Evolutionary conservation across 225 moss, liverwort and hornwort species (phyloP).

Genomic region (Bryoerythrophyllum caledonicum): DNA sequence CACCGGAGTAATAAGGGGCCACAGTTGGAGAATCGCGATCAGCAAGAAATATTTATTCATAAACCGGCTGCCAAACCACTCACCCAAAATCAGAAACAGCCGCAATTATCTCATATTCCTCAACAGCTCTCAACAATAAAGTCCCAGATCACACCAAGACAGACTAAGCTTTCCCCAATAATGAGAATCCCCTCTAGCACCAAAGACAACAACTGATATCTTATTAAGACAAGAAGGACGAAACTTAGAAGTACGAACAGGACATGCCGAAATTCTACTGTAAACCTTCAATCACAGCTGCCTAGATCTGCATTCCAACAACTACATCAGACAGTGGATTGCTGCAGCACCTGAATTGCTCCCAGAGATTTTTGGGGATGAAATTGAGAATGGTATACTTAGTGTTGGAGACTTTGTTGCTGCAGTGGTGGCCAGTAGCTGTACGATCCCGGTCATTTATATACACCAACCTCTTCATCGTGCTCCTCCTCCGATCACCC

Average conservation of each 20-base stretch:
- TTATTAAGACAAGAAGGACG: too few relatives aligned
- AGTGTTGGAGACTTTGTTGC: conserved; percentile 86
- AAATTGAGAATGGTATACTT: conserved; percentile 88
- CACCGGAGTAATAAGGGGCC: conserved; percentile 98
- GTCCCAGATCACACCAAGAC: neutral
- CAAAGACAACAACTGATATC: too few relatives aligned
- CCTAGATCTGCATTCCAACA: neutral
- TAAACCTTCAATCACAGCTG: too few relatives aligned
- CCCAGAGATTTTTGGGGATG: conserved; percentile 96
- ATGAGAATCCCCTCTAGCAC: too few relatives aligned
- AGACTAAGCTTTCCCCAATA: neutral
- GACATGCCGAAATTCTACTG: too few relatives aligned
- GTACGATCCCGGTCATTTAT: conserved; percentile 66
- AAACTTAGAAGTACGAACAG: too few relatives aligned
- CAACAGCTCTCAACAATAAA: neutral
- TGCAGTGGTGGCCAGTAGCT: conserved; percentile 44
- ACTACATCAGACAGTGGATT: neutral
- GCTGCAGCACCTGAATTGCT: conserved; percentile 75
- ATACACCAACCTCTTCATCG: conserved; percentile 80
- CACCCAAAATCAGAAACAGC: neutral
- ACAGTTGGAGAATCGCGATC: conserved; percentile 90
- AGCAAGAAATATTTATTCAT: conserved; percentile 98
- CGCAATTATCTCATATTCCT: neutral
- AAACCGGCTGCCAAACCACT: conserved; percentile 76
- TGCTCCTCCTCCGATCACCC: conserved; percentile 7